These are phyloP conservation scores for Mortierella sp. DNA, from an alignment of 371 early-diverging fungal species.

Conservation along the genomic window DNA sequence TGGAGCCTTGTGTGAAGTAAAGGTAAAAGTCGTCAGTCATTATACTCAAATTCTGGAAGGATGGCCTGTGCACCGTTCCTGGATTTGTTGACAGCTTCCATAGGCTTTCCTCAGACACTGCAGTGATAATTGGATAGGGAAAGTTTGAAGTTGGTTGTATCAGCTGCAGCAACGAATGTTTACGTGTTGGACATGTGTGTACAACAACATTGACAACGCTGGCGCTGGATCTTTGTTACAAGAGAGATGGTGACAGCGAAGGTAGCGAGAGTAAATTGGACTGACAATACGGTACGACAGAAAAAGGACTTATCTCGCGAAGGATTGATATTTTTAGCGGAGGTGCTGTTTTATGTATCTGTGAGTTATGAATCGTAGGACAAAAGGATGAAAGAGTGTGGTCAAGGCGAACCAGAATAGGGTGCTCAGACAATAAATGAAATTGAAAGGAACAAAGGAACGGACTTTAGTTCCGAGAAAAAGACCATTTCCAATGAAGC, in stretches of 20 bases:
- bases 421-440: too few relatives aligned
- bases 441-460: not conserved
- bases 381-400: slow-evolving; percentile 4
- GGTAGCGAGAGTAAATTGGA: slow-evolving; percentile 30
- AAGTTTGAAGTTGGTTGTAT: slow-evolving; percentile 4
- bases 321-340: not conserved
- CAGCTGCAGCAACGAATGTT: not conserved
- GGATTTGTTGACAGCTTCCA: slow-evolving; percentile 16
- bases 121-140: slow-evolving; percentile 22
- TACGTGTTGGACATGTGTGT: slow-evolving; percentile 21
- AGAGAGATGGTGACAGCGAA: slow-evolving; percentile 26
- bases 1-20: not conserved
- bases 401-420: too few relatives aligned
- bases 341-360: not conserved
- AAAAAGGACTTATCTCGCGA: slow-evolving; percentile 37
- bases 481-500: too few relatives aligned
- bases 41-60: slow-evolving; percentile 17
- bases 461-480: not conserved
- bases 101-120: not conserved
- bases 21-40: not conserved
- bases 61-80: slow-evolving; percentile 48
- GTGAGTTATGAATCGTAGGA: too few relatives aligned
- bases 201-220: slow-evolving; percentile 30
- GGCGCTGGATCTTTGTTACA: slow-evolving; percentile 26
- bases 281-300: slow-evolving; percentile 33